These are phyloP conservation scores for Capillidium rhysosporum DNA, from an alignment of 371 early-diverging fungal genomes.

Conservation along the genomic window DNA sequence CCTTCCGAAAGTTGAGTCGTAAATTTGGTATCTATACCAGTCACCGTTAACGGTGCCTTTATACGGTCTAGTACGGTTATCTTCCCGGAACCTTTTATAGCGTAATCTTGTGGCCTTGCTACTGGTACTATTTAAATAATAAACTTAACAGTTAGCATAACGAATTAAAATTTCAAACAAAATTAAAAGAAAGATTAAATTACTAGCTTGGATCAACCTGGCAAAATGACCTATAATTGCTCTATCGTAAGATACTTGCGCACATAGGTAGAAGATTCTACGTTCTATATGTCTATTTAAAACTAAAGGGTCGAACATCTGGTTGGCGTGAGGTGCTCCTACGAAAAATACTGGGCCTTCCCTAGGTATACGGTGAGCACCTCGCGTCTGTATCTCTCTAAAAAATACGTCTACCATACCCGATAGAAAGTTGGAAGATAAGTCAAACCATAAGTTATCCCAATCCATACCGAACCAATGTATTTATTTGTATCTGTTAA, in stretches of 20 bases:
- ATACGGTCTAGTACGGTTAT: slow-evolving; percentile 38
- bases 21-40: slow-evolving; percentile 52
- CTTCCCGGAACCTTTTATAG: slow-evolving; percentile 41
- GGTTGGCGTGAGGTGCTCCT: slow-evolving; percentile 92
- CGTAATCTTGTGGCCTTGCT: slow-evolving; percentile 76
- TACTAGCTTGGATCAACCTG: neutral
- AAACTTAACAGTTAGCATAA: neutral
- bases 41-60: slow-evolving; percentile 33
- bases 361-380: slow-evolving; percentile 61
- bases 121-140: slow-evolving; percentile 52
- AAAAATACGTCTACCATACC: slow-evolving; percentile 59
- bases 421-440: neutral
- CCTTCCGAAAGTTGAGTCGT: slow-evolving; percentile 36
- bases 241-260: slow-evolving; percentile 34
- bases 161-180: neutral
- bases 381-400: slow-evolving; percentile 68
- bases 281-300: slow-evolving; percentile 53
- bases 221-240: neutral
- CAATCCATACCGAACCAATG: neutral
- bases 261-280: slow-evolving; percentile 61
- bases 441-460: neutral
- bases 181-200: neutral
- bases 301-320: slow-evolving; percentile 84
- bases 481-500: neutral
- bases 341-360: slow-evolving; percentile 84